Percentiles rank a stretch among this genome's conserved stretches.
Evolutionary conservation across 306 rosid genomes (phyloP).

Genomic region (Glycine soja): DNA sequence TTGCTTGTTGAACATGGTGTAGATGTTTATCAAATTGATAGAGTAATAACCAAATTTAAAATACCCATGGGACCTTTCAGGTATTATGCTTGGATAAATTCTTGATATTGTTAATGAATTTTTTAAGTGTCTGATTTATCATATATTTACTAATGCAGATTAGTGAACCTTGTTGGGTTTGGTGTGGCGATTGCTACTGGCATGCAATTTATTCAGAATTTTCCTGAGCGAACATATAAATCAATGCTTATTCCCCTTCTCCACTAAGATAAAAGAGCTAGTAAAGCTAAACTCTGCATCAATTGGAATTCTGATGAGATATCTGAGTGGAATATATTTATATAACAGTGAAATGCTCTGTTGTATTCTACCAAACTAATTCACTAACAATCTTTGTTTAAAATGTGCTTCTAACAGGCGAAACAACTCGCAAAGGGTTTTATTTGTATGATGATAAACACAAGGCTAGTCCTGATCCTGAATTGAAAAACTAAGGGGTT

Average conservation of each 20-base stretch:
- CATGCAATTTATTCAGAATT: too few relatives aligned
- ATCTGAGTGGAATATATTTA: constrained; percentile 3
- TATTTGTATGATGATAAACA: constrained; percentile 78
- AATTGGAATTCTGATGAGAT: constrained; percentile 32
- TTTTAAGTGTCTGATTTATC: too few relatives aligned
- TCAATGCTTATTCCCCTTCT: constrained; percentile 86
- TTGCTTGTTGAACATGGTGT: too few relatives aligned
- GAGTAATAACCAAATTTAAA: too few relatives aligned
- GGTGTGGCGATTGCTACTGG: too few relatives aligned
- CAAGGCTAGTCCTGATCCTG: constrained; percentile 86
- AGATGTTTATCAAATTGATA: too few relatives aligned
- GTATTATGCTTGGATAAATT: too few relatives aligned
- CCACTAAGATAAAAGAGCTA: constrained; percentile 91
- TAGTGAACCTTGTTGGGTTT: too few relatives aligned
- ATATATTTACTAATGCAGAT: too few relatives aligned
- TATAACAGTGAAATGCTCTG: not conserved
- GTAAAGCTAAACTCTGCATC: constrained; percentile 51
- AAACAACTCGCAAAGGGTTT: constrained; percentile 79
- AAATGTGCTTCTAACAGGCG: constrained; percentile 62
- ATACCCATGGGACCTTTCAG: too few relatives aligned
- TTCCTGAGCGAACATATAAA: constrained; percentile 80
- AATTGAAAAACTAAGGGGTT: constrained; percentile 73
- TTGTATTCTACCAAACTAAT: constrained; percentile 9
- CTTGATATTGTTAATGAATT: too few relatives aligned
- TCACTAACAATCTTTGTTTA: constrained; percentile 21